phyloP scores from a whole-genome alignment of 768 basidiomycete genomes.

The Boletus subparvulus region DNA sequence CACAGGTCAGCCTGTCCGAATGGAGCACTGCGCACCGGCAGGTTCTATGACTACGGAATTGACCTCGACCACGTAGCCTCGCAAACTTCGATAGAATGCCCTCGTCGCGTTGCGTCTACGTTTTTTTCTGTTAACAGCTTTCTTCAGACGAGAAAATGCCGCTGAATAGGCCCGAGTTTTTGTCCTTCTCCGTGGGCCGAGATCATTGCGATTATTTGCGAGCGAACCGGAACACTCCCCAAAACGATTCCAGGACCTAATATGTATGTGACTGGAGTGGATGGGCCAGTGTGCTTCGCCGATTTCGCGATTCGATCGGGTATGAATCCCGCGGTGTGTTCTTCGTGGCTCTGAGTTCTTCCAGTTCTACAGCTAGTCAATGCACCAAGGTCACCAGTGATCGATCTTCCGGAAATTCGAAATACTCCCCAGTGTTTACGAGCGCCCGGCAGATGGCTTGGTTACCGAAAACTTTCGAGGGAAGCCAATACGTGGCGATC shows the following conservation, averaged over 20 bases:
- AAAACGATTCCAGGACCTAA: neutral
- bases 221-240: neutral
- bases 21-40: no score
- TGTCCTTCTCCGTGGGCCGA: no score
- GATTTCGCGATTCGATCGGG: no score
- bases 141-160: no score
- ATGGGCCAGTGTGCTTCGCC: no score
- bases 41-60: no score
- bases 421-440: neutral
- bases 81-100: no score
- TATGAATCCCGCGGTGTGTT: neutral
- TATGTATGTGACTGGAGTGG: neutral
- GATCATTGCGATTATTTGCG: neutral
- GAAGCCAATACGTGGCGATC: neutral
- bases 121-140: no score
- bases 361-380: neutral
- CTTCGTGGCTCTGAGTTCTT: neutral
- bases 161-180: no score
- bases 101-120: no score
- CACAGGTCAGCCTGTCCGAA: no score
- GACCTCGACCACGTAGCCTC: no score
- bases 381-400: neutral
- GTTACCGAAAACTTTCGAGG: conserved; percentile 9
- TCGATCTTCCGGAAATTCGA: neutral
- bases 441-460: conserved; percentile 7